phyloP scores from a whole-genome alignment of 257 asterid genomes.

The Solanum ossicruentum region DNA sequence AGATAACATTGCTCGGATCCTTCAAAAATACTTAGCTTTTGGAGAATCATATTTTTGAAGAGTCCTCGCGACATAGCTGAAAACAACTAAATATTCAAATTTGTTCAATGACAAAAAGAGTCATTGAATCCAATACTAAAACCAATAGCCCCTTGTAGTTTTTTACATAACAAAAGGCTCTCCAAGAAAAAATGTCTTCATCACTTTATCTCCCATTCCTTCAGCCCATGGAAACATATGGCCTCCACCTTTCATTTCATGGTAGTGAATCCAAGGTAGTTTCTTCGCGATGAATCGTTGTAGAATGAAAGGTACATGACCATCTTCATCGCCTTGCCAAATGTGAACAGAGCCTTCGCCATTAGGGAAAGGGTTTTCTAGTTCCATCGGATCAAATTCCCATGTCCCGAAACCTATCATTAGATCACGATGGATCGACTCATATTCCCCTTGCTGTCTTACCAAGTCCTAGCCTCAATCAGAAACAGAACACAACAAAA shows the following conservation, averaged over 20 bases:
- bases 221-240: slow-evolving; percentile 55
- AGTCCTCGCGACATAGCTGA: background rate
- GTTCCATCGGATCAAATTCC: slow-evolving; percentile 70
- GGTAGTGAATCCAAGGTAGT: slow-evolving; percentile 87
- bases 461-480: slow-evolving; percentile 24
- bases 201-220: slow-evolving; percentile 43
- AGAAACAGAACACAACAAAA: background rate
- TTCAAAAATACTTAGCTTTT: background rate
- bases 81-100: background rate
- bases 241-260: slow-evolving; percentile 63
- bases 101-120: background rate
- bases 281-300: slow-evolving; percentile 48
- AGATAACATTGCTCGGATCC: too few relatives aligned
- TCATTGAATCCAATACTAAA: background rate
- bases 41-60: background rate
- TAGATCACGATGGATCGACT: slow-evolving; percentile 57
- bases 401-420: slow-evolving; percentile 65
- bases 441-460: slow-evolving; percentile 73
- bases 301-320: slow-evolving; percentile 38
- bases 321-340: slow-evolving; percentile 84
- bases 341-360: slow-evolving; percentile 58
- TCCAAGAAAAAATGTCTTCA: slow-evolving; percentile 43
- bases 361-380: slow-evolving; percentile 48
- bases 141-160: background rate
- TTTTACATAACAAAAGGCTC: slow-evolving; percentile 1